Conservation (phyloP, 1,139 yeast species). For the Saccharomyces hybrid region DNA sequence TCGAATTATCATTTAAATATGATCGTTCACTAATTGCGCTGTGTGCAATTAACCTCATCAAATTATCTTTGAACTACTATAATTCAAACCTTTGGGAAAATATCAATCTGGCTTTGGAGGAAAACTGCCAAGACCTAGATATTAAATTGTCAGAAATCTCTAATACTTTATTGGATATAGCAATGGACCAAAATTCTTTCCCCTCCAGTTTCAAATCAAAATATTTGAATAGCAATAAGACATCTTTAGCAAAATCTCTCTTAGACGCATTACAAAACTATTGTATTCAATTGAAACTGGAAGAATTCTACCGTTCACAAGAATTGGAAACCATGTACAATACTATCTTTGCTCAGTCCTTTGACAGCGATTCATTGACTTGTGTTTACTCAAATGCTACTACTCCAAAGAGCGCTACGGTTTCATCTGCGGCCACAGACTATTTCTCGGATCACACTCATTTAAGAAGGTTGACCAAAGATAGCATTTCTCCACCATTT, state of each 20-base stretch:
- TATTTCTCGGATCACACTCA: background rate
- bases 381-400: constrained; percentile 1
- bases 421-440: background rate
- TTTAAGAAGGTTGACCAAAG: background rate
- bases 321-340: constrained; percentile 7
- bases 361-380: constrained; percentile 6
- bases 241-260: constrained; percentile 7
- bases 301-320: constrained; percentile 17
- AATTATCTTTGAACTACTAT: constrained; percentile 19
- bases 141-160: constrained; percentile 13
- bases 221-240: constrained; percentile 11
- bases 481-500: constrained; percentile 7
- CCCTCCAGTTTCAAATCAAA: constrained; percentile 30
- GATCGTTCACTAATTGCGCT: constrained; percentile 51
- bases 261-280: constrained; percentile 14
- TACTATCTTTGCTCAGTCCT: constrained; percentile 1
- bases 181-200: constrained; percentile 12
- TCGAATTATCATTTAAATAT: constrained; percentile 49
- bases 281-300: constrained; percentile 16
- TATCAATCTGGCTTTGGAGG: constrained; percentile 12
- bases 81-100: constrained; percentile 17
- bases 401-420: background rate
- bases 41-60: constrained; percentile 38
- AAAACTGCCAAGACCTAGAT: constrained; percentile 2
- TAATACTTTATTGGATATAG: constrained; percentile 12